Conservation (phyloP, 345 rosid genomes). For the Zanthoxylum bungeanum region DNA sequence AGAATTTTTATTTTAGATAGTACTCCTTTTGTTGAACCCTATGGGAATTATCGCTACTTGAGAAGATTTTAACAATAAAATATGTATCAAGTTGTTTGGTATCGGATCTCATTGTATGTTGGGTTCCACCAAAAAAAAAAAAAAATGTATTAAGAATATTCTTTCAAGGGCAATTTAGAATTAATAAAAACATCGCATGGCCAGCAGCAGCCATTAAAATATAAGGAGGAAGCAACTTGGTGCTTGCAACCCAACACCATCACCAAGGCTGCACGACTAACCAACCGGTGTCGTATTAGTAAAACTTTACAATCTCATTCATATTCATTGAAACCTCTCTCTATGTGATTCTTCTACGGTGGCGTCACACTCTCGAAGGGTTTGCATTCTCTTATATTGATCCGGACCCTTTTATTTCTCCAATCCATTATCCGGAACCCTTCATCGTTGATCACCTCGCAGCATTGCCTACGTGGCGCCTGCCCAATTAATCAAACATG, state of each 20-base stretch:
- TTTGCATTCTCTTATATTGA: constrained; percentile 60
- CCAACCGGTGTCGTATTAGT: not conserved
- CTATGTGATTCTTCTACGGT: constrained; percentile 17
- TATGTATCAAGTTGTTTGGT: not conserved
- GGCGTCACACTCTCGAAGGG: constrained; percentile 63
- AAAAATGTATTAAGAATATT: not conserved
- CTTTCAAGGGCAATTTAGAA: not conserved
- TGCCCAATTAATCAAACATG: constrained; percentile 24
- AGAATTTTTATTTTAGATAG: too few relatives aligned
- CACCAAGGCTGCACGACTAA: not conserved
- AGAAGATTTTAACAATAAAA: not conserved
- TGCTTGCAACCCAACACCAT: not conserved
- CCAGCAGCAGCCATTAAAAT: not conserved
- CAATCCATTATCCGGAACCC: too few relatives aligned
- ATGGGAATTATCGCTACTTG: too few relatives aligned
- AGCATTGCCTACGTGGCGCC: constrained; percentile 86
- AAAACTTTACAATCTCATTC: not conserved
- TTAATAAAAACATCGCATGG: not conserved
- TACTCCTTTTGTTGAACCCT: too few relatives aligned
- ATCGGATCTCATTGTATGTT: too few relatives aligned
- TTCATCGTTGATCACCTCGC: constrained; percentile 42
- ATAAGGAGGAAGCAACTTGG: not conserved
- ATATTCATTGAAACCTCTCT: not conserved
- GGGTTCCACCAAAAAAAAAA: not conserved
- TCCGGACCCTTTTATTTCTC: constrained; percentile 24